Conservation (phyloP, 495 filamentous ascomycete genomes). For the Tuber borchii region DNA sequence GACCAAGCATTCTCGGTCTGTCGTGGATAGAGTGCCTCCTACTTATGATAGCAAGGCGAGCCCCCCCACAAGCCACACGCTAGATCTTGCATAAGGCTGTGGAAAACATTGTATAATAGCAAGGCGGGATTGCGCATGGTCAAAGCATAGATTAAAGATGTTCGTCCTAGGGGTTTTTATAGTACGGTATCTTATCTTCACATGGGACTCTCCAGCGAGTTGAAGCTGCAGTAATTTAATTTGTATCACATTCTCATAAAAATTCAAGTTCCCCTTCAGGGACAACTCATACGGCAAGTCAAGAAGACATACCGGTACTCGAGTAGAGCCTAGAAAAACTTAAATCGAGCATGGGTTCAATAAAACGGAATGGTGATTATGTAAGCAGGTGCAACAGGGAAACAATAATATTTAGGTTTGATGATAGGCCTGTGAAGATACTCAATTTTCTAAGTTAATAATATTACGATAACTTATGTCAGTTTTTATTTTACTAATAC, state of each 20-base stretch:
- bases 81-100: not conserved
- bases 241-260: not conserved
- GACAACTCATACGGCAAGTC: not conserved
- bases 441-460: no score
- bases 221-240: not conserved
- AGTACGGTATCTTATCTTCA: not conserved
- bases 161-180: not conserved
- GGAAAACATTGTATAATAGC: not conserved
- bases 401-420: no score
- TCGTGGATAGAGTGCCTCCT: not conserved
- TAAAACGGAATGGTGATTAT: no score
- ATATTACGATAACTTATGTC: no score
- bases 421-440: no score
- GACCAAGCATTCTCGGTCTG: not conserved
- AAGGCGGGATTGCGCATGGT: not conserved
- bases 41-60: not conserved
- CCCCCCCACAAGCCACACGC: not conserved
- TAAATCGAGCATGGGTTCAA: no score
- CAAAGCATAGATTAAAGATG: not conserved
- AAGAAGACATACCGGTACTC: no score
- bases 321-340: no score
- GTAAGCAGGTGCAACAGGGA: no score
- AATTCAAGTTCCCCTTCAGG: not conserved
- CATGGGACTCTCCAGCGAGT: not conserved
- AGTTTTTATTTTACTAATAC: no score